These are phyloP conservation scores for Tylopilus balloui DNA, from an alignment of 768 basidiomycete genomes.

Conservation along the genomic window DNA sequence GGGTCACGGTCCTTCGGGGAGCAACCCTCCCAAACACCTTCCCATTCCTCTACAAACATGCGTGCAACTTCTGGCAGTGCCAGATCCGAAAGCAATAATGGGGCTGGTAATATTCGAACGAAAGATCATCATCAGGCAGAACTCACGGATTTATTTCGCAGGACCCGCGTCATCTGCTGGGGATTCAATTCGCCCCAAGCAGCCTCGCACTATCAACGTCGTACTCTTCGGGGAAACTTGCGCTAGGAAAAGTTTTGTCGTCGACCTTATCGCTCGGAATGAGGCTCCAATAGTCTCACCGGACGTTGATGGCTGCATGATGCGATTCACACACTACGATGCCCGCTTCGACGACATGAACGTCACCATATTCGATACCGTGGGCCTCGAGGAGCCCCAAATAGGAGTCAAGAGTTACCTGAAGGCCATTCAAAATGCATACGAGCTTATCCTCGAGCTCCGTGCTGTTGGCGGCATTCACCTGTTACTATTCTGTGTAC, in stretches of 20 bases:
- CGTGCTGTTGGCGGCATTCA: slow-evolving; percentile 32
- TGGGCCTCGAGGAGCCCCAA: slow-evolving; percentile 32
- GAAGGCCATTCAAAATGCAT: slow-evolving; percentile 28
- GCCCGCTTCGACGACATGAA: slow-evolving; percentile 17
- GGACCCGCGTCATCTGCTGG: neutral
- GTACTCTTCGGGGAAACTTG: slow-evolving; percentile 42
- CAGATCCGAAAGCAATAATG: neutral
- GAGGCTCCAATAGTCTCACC: slow-evolving; percentile 23
- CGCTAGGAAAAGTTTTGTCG: slow-evolving; percentile 30
- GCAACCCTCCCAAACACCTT: neutral
- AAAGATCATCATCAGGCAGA: neutral
- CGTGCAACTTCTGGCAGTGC: neutral
- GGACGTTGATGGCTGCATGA: slow-evolving; percentile 34
- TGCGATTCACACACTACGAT: slow-evolving; percentile 27
- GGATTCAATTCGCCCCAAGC: neutral
- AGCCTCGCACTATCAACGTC: slow-evolving; percentile 27
- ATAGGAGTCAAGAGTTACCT: slow-evolving; percentile 27
- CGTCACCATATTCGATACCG: slow-evolving; percentile 31
- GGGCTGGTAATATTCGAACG: slow-evolving; percentile 7
- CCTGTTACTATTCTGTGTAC: slow-evolving; percentile 41
- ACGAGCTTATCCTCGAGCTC: slow-evolving; percentile 32
- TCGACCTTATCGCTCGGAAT: slow-evolving; percentile 29
- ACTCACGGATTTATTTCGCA: slow-evolving; percentile 10
- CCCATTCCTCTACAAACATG: neutral
- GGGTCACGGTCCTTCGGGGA: too few species aligned